Conservation (phyloP, 2,329 filamentous ascomycete species). For the Xylaria sp. region DNA sequence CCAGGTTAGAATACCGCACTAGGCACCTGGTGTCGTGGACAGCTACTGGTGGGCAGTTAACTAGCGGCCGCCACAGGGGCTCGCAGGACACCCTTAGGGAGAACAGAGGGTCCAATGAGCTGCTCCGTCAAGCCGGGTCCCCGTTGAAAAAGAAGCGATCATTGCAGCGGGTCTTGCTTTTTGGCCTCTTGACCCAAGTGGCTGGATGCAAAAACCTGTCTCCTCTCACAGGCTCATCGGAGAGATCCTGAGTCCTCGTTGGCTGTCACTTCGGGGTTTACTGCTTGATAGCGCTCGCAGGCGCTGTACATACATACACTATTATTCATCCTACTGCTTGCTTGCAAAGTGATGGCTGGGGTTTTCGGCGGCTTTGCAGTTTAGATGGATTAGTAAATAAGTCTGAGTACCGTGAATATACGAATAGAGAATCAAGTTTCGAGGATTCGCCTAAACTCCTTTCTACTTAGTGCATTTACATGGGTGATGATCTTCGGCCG, state of each 20-base stretch:
- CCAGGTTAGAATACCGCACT: background rate
- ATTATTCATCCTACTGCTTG: background rate
- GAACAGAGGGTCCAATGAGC: slow-evolving; percentile 19
- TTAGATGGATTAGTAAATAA: background rate
- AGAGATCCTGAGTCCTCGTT: slow-evolving; percentile 22
- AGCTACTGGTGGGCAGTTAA: slow-evolving; percentile 12
- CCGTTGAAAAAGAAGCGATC: slow-evolving; percentile 16
- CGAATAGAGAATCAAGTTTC: slow-evolving; percentile 25
- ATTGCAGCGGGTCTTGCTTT: slow-evolving; percentile 1
- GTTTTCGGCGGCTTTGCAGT: slow-evolving; percentile 14
- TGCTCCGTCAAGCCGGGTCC: slow-evolving; percentile 3
- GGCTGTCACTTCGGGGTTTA: slow-evolving; percentile 16
- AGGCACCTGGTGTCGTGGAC: background rate
- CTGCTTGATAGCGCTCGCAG: background rate
- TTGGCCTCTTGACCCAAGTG: slow-evolving; percentile 17
- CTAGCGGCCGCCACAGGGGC: slow-evolving; percentile 32
- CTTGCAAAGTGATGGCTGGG: slow-evolving; percentile 6
- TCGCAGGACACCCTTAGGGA: slow-evolving; percentile 6
- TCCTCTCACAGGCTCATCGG: background rate
- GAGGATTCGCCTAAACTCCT: background rate
- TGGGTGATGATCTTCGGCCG: slow-evolving; percentile 21
- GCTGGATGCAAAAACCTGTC: slow-evolving; percentile 20
- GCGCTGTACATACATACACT: background rate
- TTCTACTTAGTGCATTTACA: background rate
- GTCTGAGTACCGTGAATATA: slow-evolving; percentile 19